Conservation (phyloP, 2,329 filamentous ascomycete genomes). For the Hortaea werneckii region DNA sequence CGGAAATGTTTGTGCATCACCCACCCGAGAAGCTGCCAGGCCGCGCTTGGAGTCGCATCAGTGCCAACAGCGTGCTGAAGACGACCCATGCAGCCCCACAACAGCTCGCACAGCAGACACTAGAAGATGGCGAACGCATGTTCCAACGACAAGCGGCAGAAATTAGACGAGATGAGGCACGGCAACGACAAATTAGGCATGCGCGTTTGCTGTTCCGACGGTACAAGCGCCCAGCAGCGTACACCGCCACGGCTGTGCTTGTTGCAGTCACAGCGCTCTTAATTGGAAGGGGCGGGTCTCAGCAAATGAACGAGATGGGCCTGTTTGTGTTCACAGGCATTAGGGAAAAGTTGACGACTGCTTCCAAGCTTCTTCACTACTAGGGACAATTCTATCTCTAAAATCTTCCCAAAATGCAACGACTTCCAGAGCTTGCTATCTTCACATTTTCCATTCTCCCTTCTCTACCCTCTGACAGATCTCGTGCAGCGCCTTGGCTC, state of each 20-base stretch:
- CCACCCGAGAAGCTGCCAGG: slow-evolving; percentile 62
- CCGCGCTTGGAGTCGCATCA: slow-evolving; percentile 61
- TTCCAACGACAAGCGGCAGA: slow-evolving; percentile 65
- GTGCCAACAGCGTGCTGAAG: slow-evolving; percentile 70
- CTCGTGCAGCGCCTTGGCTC: slow-evolving; percentile 47
- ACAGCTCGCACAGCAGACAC: slow-evolving; percentile 43
- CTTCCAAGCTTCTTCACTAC: no score
- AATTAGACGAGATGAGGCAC: slow-evolving; percentile 54
- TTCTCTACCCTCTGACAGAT: slow-evolving; percentile 44
- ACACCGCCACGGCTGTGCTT: slow-evolving; percentile 44
- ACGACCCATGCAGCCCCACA: slow-evolving; percentile 52
- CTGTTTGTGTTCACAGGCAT: no score
- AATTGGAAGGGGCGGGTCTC: background rate
- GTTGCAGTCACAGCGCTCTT: slow-evolving; percentile 53
- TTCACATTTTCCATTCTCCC: slow-evolving; percentile 35
- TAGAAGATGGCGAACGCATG: slow-evolving; percentile 55
- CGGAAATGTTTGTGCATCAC: slow-evolving; percentile 50
- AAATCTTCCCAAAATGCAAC: no score
- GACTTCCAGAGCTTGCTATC: no score
- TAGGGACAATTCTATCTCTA: no score
- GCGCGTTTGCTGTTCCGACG: slow-evolving; percentile 41
- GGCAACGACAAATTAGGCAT: slow-evolving; percentile 37
- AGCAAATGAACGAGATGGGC: no score
- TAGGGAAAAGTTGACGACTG: no score
- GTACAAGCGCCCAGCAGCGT: slow-evolving; percentile 55